A percentile compares a stretch with the other conserved stretches of the same genome.
Conservation (phyloP, 2,329 filamentous ascomycete species). For the Microcyclosporella mali region DNA sequence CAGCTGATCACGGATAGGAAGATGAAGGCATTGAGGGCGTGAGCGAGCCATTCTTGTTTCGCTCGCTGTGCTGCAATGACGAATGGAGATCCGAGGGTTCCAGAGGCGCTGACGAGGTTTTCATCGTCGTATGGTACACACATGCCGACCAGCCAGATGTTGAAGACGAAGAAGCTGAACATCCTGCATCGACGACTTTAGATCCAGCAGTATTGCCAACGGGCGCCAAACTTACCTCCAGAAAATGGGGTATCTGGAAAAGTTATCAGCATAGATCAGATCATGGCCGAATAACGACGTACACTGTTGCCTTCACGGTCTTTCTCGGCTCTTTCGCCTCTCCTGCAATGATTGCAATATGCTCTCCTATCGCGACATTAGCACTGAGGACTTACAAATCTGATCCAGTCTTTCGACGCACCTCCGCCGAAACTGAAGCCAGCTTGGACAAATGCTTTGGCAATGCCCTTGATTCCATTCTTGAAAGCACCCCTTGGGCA, state of each 20-base stretch:
- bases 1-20: slow-evolving; percentile 33
- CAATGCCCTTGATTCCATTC: slow-evolving; percentile 31
- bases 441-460: slow-evolving; percentile 33
- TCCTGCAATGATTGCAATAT: slow-evolving; percentile 32
- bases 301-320: slow-evolving; percentile 29
- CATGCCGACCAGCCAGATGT: slow-evolving; percentile 35
- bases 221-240: slow-evolving; percentile 3
- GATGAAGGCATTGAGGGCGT: slow-evolving; percentile 32
- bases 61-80: slow-evolving; percentile 28
- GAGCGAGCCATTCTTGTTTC: slow-evolving; percentile 28
- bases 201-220: too few species aligned
- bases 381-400: neutral
- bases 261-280: neutral
- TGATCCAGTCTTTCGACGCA: neutral
- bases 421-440: slow-evolving; percentile 28
- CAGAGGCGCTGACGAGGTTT: slow-evolving; percentile 25
- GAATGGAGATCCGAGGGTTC: slow-evolving; percentile 31
- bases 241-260: slow-evolving; percentile 24
- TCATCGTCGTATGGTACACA: slow-evolving; percentile 29
- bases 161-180: slow-evolving; percentile 30
- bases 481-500: slow-evolving; percentile 11
- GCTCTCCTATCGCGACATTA: neutral
- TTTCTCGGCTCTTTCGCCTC: slow-evolving; percentile 28
- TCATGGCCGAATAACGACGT: neutral
- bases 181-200: slow-evolving; percentile 21